These are phyloP conservation scores for Leishmania tropica DNA, from an alignment of 208 protist genomes.

Conservation along the genomic window DNA sequence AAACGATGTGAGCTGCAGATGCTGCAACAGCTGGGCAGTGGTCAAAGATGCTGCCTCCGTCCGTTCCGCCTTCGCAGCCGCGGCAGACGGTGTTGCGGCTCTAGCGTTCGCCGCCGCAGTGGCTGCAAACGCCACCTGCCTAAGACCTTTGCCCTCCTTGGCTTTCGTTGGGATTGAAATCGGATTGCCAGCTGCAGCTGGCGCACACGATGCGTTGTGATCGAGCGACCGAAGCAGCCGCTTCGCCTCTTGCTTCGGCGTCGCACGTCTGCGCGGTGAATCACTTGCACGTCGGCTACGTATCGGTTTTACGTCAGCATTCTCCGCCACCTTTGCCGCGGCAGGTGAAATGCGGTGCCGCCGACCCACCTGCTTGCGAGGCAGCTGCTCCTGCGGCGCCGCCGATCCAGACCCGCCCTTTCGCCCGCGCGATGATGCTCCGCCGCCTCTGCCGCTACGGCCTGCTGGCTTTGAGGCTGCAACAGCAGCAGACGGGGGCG, in stretches of 20 bases:
- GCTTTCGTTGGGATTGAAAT: neutral
- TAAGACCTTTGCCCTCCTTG: neutral
- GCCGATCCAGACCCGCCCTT: neutral
- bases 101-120: neutral
- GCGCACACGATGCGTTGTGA: neutral
- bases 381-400: conserved; percentile 1
- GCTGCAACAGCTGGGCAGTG: conserved; percentile 24
- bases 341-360: neutral
- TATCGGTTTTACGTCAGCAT: conserved; percentile 17
- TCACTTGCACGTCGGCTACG: conserved; percentile 24
- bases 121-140: neutral
- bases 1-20: conserved; percentile 17
- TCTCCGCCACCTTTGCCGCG: neutral
- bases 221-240: conserved; percentile 15
- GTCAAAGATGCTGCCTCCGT: conserved; percentile 6
- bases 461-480: conserved; percentile 3
- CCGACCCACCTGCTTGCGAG: neutral
- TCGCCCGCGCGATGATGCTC: conserved; percentile 1
- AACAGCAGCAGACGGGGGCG: neutral
- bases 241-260: conserved; percentile 13
- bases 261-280: conserved; percentile 8
- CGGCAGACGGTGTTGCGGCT: neutral
- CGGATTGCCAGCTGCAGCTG: too few species aligned
- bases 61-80: neutral
- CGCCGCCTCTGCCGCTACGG: neutral